phyloP scores from a whole-genome alignment of 371 early-diverging fungal genomes.

The Mucor circinelloides region DNA sequence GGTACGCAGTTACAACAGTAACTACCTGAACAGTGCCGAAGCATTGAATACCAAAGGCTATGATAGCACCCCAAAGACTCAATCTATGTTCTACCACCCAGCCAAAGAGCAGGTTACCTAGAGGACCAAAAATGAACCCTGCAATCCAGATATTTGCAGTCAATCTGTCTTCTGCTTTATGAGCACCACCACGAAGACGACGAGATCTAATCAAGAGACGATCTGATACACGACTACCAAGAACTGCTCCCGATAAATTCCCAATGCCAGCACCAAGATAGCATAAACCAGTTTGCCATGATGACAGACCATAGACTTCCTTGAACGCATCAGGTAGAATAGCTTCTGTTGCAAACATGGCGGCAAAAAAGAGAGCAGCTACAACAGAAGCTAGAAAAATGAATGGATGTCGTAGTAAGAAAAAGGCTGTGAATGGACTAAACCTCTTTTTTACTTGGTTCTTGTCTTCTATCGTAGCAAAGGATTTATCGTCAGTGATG shows the following conservation, averaged over 20 bases:
- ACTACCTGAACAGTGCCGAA: constrained; percentile 48
- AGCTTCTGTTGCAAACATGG: constrained; percentile 47
- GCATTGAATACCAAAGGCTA: constrained; percentile 46
- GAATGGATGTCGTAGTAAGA: constrained; percentile 49
- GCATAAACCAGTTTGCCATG: constrained; percentile 43
- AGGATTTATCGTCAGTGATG: not conserved
- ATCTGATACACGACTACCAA: constrained; percentile 48
- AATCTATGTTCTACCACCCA: constrained; percentile 38
- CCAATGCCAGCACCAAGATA: constrained; percentile 31
- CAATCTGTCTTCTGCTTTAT: constrained; percentile 40
- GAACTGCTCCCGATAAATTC: constrained; percentile 20
- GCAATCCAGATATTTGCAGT: constrained; percentile 39
- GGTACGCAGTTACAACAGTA: constrained; percentile 36
- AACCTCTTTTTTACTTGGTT: constrained; percentile 1
- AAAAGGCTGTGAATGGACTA: constrained; percentile 32
- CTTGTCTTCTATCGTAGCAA: not conserved
- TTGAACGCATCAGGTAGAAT: constrained; percentile 37
- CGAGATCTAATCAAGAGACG: constrained; percentile 35
- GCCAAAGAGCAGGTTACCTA: constrained; percentile 46
- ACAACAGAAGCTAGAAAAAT: constrained; percentile 47
- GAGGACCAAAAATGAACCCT: constrained; percentile 35
- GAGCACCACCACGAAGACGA: constrained; percentile 34
- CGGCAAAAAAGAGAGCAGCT: constrained; percentile 50
- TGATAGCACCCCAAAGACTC: constrained; percentile 35
- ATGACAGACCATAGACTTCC: constrained; percentile 28